Evolutionary conservation across 106 monocot genomes (phyloP).

Genomic region (Allium cepa): DNA sequence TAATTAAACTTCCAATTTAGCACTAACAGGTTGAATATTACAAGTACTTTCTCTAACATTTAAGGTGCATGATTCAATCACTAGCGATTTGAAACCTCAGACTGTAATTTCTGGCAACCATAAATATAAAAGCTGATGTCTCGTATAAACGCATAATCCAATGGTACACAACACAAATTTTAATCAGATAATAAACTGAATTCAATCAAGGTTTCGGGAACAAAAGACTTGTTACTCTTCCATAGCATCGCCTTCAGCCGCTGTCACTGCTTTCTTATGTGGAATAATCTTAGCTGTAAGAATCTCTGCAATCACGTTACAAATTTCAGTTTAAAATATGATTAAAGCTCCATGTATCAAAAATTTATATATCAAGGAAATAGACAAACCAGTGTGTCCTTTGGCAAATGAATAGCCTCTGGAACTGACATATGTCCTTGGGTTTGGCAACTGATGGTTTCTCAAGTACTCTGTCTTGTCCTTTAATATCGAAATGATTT

Average conservation of each 20-base stretch:
- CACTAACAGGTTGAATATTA: too few species aligned
- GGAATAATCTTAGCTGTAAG: constrained; percentile 60
- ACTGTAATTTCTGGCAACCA: too few species aligned
- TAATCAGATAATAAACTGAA: too few species aligned
- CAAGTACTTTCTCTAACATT: too few species aligned
- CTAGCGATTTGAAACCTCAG: too few species aligned
- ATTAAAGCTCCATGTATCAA: background rate
- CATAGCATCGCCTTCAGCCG: constrained; percentile 49
- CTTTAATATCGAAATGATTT: constrained; percentile 6
- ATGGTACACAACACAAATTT: too few species aligned
- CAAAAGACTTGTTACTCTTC: constrained; percentile 31
- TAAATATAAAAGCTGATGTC: too few species aligned
- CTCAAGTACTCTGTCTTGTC: constrained; percentile 57
- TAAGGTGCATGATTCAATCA: too few species aligned
- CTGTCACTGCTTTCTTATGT: constrained; percentile 32
- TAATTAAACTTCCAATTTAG: too few species aligned
- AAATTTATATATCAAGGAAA: background rate
- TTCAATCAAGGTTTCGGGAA: too few species aligned
- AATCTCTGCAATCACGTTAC: constrained; percentile 36
- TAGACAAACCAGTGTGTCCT: constrained; percentile 48
- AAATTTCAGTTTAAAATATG: background rate
- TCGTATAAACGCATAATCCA: too few species aligned
- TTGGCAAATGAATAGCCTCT: constrained; percentile 59
- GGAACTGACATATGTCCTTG: constrained; percentile 58
- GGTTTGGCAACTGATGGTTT: constrained; percentile 58